Evolutionary conservation across 2,329 filamentous ascomycete genomes (phyloP).

Genomic region (Botryosphaeria dothidea): DNA sequence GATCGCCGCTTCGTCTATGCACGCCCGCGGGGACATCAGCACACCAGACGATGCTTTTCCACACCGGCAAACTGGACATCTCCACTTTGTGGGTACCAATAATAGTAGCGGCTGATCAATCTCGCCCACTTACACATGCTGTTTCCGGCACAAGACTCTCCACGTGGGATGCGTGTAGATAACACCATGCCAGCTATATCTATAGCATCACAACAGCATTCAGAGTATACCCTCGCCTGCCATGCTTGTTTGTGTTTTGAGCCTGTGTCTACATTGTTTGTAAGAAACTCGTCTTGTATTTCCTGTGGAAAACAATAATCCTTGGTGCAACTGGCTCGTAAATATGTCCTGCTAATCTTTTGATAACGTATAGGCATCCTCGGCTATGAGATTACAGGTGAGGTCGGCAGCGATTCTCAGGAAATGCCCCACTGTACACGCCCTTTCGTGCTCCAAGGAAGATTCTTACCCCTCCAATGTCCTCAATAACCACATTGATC

Average conservation of each 20-base stretch:
- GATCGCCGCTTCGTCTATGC: conserved; percentile 1
- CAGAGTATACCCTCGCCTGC: neutral
- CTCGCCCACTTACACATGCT: neutral
- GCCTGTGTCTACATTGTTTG: no score
- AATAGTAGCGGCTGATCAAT: neutral
- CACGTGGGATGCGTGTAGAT: neutral
- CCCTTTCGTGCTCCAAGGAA: conserved; percentile 44
- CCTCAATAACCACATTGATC: conserved; percentile 41
- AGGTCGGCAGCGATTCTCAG: conserved; percentile 36
- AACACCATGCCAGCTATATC: neutral
- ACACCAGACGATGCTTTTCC: neutral
- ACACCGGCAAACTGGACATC: neutral
- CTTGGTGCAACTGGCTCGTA: conserved; percentile 31
- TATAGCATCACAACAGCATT: neutral
- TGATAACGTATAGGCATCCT: conserved; percentile 36
- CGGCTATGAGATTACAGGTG: conserved; percentile 42
- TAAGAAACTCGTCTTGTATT: neutral
- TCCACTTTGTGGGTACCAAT: neutral
- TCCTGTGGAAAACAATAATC: conserved; percentile 22
- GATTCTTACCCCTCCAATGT: conserved; percentile 38
- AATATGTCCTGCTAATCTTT: neutral
- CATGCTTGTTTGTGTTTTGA: neutral
- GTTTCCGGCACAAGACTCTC: neutral
- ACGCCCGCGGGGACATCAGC: neutral
- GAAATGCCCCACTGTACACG: conserved; percentile 42